Percentiles rank a stretch among this genome's conserved stretches.
Evolutionary conservation across 2,329 filamentous ascomycete genomes (phyloP).

Genomic region (Dactylonectria estremocensis): DNA sequence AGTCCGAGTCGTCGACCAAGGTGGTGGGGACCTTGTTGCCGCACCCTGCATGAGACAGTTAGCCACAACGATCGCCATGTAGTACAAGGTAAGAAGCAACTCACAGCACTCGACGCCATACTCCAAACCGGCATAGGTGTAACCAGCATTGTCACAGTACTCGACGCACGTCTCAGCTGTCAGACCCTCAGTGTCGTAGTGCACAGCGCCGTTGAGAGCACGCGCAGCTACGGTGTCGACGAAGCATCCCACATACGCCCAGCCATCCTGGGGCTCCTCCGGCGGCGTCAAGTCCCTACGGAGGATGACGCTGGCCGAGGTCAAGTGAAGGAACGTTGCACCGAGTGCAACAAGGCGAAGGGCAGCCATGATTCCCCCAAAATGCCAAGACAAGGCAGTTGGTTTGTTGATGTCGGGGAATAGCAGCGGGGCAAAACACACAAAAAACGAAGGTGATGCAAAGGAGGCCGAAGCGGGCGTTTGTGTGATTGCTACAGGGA

Average conservation of each 20-base stretch:
- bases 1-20: conserved; percentile 59
- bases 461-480: conserved; percentile 9
- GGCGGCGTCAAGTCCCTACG: conserved; percentile 44
- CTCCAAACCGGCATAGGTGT: conserved; percentile 64
- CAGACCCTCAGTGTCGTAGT: conserved; percentile 47
- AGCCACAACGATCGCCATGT: conserved; percentile 11
- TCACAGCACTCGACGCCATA: conserved; percentile 65
- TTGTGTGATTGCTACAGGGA: conserved; percentile 26
- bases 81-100: conserved; percentile 18
- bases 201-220: conserved; percentile 39
- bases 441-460: conserved; percentile 24
- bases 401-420: too few species aligned
- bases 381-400: too few species aligned
- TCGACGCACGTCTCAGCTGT: conserved; percentile 62
- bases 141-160: conserved; percentile 61
- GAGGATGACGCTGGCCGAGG: conserved; percentile 40
- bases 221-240: conserved; percentile 43
- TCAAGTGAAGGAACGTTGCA: conserved; percentile 40
- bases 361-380: conserved; percentile 26
- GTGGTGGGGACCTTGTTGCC: conserved; percentile 47
- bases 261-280: conserved; percentile 34
- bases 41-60: conserved; percentile 52
- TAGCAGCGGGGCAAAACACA: too few species aligned
- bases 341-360: conserved; percentile 37
- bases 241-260: conserved; percentile 46